Evolutionary conservation across 371 early-diverging fungal species (phyloP).

Genomic region (Chytridiales sp.): DNA sequence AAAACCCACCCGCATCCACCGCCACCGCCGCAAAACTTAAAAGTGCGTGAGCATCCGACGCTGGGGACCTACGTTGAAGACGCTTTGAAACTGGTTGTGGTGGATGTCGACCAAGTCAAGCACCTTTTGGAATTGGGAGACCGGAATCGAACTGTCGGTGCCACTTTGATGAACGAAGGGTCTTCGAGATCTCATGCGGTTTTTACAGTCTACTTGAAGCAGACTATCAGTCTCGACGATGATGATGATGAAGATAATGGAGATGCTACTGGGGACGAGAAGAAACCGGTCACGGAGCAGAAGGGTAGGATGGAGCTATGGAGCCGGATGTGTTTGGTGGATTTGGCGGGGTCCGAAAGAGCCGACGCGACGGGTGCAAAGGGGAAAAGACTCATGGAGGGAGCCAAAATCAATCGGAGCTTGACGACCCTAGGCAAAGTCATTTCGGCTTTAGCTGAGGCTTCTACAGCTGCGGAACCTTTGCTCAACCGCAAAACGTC

Average conservation of each 20-base stretch:
- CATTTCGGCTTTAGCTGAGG: constrained; percentile 89
- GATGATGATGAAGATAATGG: not conserved
- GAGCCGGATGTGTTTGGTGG: constrained; percentile 54
- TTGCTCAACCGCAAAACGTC: constrained; percentile 40
- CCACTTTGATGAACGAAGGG: constrained; percentile 79
- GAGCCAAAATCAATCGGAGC: constrained; percentile 97
- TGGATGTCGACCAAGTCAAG: constrained; percentile 71
- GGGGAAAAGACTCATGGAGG: constrained; percentile 96
- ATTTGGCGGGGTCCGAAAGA: constrained; percentile 86
- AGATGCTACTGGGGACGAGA: not conserved
- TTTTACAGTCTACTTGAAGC: constrained; percentile 80
- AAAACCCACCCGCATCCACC: not conserved
- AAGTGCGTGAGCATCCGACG: constrained; percentile 85
- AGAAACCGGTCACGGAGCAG: not conserved
- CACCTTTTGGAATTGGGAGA: constrained; percentile 86
- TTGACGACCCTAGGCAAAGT: constrained; percentile 96
- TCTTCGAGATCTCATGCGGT: constrained; percentile 95
- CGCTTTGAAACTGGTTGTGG: constrained; percentile 78
- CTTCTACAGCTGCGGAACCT: not conserved
- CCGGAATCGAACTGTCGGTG: constrained; percentile 47
- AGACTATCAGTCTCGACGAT: constrained; percentile 50
- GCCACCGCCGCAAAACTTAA: constrained; percentile 66
- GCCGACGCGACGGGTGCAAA: constrained; percentile 94
- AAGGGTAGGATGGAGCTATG: constrained; percentile 31
- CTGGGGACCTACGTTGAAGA: constrained; percentile 92